Base-by-base conservation (phyloP, 768 basidiomycete species). In the Pholiota conissans region DNA sequence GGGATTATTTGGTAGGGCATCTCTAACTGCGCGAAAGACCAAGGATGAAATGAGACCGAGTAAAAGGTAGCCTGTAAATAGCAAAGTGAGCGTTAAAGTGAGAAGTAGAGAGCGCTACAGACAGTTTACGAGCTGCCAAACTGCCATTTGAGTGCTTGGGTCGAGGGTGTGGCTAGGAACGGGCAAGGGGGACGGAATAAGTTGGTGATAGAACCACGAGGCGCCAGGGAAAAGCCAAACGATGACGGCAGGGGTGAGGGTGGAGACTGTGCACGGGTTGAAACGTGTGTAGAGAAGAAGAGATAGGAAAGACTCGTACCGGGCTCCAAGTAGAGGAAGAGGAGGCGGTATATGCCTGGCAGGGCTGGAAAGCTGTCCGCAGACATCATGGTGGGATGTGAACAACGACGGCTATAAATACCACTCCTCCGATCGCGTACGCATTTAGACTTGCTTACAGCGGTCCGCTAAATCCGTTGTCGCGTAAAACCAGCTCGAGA, bases 71-170 rank as follows among this genome's bases (percentile, higher is more conserved):
- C 73, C 75, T 76, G n/a, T 16, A 40, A 55, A 30, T 16, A 34
- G 27, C n/a, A 13, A 26, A 26, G 9, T 35, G 27, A 45, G 34
- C 39, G 32, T n/a, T 46, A 50, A 29, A 14, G 37, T 7, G 40
- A 9, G 13, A 11, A 39, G 6, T 32, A 24, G 22, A 22, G 47
- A 64, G 81, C 47, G 22, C 22, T 3, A 45, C 42, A 45, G 59
- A 87, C 89, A 86, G 58, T 87, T 90, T 28, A 79, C 82, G 9
- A 90, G 71, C 62, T 91, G 89, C 78, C 83, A 84, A 55, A 89
- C 77, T 16, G 80, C 81, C 81, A 89, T 87, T 14, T 71, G 74
- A 5, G 83, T 80, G 32, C 84, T 76, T 34, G 76, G 66, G 47
- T 87, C 83, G 49, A 84, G 65, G 5, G 67, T 61, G 7, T 56